A percentile compares a stretch with the other conserved stretches of the same genome.
Evolutionary conservation across 2,329 filamentous ascomycete species (phyloP).

Genomic region (Aspergillus cejpii): DNA sequence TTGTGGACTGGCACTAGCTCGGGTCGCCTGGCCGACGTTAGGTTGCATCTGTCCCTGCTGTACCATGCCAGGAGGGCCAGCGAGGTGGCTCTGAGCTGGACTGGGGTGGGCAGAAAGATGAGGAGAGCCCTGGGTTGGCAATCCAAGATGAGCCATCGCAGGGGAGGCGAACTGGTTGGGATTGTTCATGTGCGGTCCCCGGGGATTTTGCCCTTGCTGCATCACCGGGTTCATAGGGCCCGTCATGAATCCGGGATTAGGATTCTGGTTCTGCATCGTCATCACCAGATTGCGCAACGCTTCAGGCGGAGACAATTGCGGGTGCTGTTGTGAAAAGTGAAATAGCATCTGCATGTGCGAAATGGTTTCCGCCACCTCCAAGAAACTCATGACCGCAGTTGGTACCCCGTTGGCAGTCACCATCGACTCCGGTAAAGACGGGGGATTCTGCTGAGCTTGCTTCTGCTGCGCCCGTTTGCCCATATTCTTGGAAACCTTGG

Average conservation of each 20-base stretch:
- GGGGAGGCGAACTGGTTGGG: conserved; percentile 54
- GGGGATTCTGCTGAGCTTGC: conserved; percentile 37
- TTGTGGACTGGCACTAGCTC: conserved; percentile 58
- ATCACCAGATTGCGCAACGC: conserved; percentile 50
- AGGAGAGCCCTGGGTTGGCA: conserved; percentile 46
- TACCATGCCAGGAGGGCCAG: conserved; percentile 48
- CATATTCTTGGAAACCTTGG: conserved; percentile 52
- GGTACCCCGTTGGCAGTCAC: conserved; percentile 51
- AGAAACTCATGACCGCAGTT: conserved; percentile 51
- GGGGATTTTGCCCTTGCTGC: conserved; percentile 34
- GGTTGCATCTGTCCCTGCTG: conserved; percentile 51
- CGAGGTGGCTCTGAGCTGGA: conserved; percentile 42
- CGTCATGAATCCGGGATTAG: conserved; percentile 25
- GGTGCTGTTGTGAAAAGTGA: conserved; percentile 49
- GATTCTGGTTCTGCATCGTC: conserved; percentile 38
- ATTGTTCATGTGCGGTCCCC: conserved; percentile 42
- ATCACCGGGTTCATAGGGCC: conserved; percentile 32
- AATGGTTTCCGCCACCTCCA: conserved; percentile 61
- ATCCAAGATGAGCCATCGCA: conserved; percentile 48
- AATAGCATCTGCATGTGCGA: conserved; percentile 58
- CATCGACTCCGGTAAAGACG: conserved; percentile 42
- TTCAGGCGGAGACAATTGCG: conserved; percentile 48
- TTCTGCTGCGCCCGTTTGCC: conserved; percentile 48
- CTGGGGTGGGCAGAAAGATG: conserved; percentile 47
- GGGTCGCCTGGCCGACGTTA: conserved; percentile 46